These are phyloP conservation scores for Geotrichum fermentans DNA, from an alignment of 1,139 yeast genomes.

Conservation along the genomic window DNA sequence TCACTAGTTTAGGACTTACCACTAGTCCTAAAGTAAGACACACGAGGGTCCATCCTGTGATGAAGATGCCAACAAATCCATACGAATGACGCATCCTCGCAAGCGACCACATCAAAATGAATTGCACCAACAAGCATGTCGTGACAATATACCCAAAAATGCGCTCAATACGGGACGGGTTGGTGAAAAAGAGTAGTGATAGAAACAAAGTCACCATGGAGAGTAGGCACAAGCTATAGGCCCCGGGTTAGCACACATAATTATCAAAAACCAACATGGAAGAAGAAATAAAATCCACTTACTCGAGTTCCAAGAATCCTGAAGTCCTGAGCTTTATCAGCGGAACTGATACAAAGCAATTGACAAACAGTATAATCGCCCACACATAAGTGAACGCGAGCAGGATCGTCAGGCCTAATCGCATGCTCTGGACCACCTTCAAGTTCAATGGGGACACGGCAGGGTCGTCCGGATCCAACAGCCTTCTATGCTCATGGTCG, in stretches of 20 bases:
- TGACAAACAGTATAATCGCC: conserved; percentile 47
- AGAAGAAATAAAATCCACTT: background rate
- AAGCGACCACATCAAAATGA: conserved; percentile 46
- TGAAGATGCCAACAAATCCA: conserved; percentile 48
- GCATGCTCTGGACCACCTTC: conserved; percentile 42
- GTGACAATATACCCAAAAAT: conserved; percentile 47
- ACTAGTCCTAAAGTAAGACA: conserved; percentile 46
- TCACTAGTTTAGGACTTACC: conserved; percentile 52
- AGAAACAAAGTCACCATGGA: conserved; percentile 46
- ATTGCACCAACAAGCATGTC: conserved; percentile 43
- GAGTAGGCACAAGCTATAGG: conserved; percentile 41
- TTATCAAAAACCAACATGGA: background rate
- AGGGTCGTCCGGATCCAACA: conserved; percentile 45
- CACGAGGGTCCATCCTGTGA: conserved; percentile 55
- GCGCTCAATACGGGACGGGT: conserved; percentile 57
- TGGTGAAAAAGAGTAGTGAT: conserved; percentile 51
- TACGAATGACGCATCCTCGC: conserved; percentile 47
- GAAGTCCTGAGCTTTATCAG: conserved; percentile 51
- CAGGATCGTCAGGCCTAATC: conserved; percentile 43
- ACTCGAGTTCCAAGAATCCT: conserved; percentile 54
- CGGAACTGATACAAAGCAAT: conserved; percentile 53
- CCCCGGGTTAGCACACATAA: background rate
- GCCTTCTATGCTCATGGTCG: conserved; percentile 1
- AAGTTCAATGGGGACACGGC: conserved; percentile 56
- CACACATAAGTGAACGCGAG: conserved; percentile 42